These are phyloP conservation scores for Myochromella boudieri DNA, from an alignment of 768 basidiomycete species.

Conservation along the genomic window DNA sequence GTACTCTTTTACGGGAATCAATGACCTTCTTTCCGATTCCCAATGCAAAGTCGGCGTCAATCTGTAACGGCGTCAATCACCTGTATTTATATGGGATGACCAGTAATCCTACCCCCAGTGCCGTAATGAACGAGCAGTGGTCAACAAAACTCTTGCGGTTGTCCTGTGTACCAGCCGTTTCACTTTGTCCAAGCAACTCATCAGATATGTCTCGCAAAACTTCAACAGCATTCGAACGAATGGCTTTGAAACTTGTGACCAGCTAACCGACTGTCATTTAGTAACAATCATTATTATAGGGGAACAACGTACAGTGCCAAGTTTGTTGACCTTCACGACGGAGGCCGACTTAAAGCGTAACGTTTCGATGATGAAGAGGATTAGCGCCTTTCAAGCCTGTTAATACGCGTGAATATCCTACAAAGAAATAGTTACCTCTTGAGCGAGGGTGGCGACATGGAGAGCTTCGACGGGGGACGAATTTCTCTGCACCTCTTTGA, in stretches of 20 bases:
- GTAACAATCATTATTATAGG: background rate
- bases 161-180: slow-evolving; percentile 52
- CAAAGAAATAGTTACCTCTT: slow-evolving; percentile 52
- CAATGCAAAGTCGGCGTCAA: slow-evolving; percentile 64
- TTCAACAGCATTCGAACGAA: slow-evolving; percentile 52
- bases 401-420: slow-evolving; percentile 2
- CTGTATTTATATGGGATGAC: slow-evolving; percentile 1
- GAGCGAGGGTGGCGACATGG: slow-evolving; percentile 70
- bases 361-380: slow-evolving; percentile 69
- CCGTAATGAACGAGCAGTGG: slow-evolving; percentile 39
- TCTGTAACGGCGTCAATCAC: slow-evolving; percentile 32
- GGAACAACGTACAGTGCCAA: slow-evolving; percentile 55
- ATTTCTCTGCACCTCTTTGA: slow-evolving; percentile 41
- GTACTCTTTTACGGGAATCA: slow-evolving; percentile 69
- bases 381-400: slow-evolving; percentile 55
- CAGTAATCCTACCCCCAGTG: slow-evolving; percentile 31
- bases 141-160: slow-evolving; percentile 52
- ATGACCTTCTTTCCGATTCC: slow-evolving; percentile 62
- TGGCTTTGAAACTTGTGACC: slow-evolving; percentile 60
- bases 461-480: slow-evolving; percentile 56
- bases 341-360: slow-evolving; percentile 71
- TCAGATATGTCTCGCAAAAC: slow-evolving; percentile 60
- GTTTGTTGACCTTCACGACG: slow-evolving; percentile 70
- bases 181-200: slow-evolving; percentile 47
- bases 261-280: slow-evolving; percentile 41